Evolutionary conservation across 345 rosid genomes (phyloP), one percentile per base, ranked within the genome.

Genomic region (Euphorbia lathyris): DNA sequence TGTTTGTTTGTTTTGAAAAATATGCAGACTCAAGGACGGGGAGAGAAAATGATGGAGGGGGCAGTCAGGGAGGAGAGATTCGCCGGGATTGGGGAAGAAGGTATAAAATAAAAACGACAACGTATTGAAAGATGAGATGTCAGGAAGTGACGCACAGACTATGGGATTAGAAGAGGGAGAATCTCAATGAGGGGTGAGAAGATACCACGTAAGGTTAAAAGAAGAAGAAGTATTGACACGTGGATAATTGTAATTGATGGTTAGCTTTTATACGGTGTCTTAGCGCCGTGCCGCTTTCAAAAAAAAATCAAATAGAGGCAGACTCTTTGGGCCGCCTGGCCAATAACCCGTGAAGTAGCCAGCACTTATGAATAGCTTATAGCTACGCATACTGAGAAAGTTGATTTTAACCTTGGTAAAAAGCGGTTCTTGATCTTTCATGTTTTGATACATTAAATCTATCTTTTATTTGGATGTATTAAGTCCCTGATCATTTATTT

Each of bases 181-280:
- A 51, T 67, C 64, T 56, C 19, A 70, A 68, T 58, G 71, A 63
- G 75, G 69, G 30, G 25, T 26, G 57, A 63, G 47, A 56, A 68
- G 77, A 71, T 74, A 70, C 81, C 77, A 71, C 81, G 69, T 32
- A 47, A 27, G 76, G 61, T 20, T 11, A 47, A 52, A 45, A 45
- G 3, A 9, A 3, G 14, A 8, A 25, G 25, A 23, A 12, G 3
- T 23, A 23, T 19, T 10, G 63, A 27, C 72, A 69, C 79, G 81
- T 79, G 81, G 69, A 63, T 9, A 22, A 27, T 43, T 57, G 0
- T 70, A 61, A 72, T 77, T 79, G 48, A 60, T 9, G 5, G 20
- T 51, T 0, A 17, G 19, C 36, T 19, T 52, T 42, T 27, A 38
- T 20, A 47, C 5, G 13, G 65, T 55, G 20, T 60, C 63, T 47